Evolutionary conservation across 108 stramenopile genomes (phyloP), one percentile per base, ranked within the genome.

Genomic region (Aureococcus anophagefferens): DNA sequence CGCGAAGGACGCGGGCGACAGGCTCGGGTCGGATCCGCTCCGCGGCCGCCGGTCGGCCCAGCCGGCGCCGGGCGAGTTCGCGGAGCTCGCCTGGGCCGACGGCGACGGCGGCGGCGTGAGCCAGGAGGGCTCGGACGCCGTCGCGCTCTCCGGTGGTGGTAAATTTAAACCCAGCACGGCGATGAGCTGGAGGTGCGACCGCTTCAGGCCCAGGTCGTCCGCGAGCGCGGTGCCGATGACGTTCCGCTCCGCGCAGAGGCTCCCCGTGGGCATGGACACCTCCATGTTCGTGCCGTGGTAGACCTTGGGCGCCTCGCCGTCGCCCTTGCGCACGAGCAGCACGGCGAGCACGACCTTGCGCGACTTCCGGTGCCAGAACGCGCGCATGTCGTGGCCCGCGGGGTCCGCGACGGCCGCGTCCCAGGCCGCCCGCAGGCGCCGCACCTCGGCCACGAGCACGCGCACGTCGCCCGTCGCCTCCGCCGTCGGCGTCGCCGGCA

Each of bases 251-350:
- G 97, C 93, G 80, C 96, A 98, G 18, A 98, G 87, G 14, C 92
- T 94, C 30, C 96, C 96, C 37, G 96, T 97, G 9, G 96, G 96
- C 94, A 97, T 93, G 28, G 88, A 89, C 21, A 96, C 94, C 83
- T 98, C 97, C 94, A 98, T 93, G 79, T 98, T 98, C 63, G 93
- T 94, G 17, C 95, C 97, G 65, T 94, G 78, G 76, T 92, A 97
- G 65, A 94, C 71, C 35, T 81, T 72, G 30, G 89, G 72, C 65
- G 35, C 63, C 0, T 82, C 89, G 9, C 84, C 77, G n/a, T 72
- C 72, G n/a, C n/a, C n/a, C 63, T 72, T 81, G 62, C 89, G 86
- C 30, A 96, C 93, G 30, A 95, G 80, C 66, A 98, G 81, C 16
- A 98, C 93, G n/a, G 95, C 91, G 46, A 98, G 83, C 14, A 98